Conservation (phyloP, 306 rosid species). For the Adenanthera pavonina region DNA sequence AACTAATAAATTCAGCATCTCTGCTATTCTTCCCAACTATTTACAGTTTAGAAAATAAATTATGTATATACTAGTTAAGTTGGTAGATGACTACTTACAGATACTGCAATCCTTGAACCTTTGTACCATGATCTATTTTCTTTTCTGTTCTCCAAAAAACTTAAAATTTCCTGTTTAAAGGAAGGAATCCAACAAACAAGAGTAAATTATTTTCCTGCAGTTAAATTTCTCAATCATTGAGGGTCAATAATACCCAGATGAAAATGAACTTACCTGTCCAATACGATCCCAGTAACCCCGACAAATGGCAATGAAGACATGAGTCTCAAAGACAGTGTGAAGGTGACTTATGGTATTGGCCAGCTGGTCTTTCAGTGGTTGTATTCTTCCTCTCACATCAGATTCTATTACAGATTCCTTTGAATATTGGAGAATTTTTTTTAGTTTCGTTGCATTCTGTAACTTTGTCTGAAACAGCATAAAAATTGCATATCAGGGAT, state of each 20-base stretch:
- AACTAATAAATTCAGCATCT: background rate
- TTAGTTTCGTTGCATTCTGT: conserved; percentile 83
- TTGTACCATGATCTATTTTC: conserved; percentile 96
- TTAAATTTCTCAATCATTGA: background rate
- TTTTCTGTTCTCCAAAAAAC: conserved; percentile 94
- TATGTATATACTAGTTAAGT: background rate
- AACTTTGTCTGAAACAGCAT: conserved; percentile 68
- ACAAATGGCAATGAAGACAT: conserved; percentile 80
- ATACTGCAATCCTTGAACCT: conserved; percentile 83
- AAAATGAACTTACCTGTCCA: conserved; percentile 72
- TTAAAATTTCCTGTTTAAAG: conserved; percentile 76
- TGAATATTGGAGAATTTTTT: conserved; percentile 94
- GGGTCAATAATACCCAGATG: background rate
- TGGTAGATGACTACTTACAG: conserved; percentile 63
- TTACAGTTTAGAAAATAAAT: background rate
- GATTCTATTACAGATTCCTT: conserved; percentile 86
- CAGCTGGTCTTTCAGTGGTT: conserved; percentile 82
- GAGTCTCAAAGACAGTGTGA: conserved; percentile 74
- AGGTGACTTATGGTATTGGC: conserved; percentile 72
- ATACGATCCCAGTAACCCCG: conserved; percentile 96
- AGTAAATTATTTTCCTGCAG: conserved; percentile 2
- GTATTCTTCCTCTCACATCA: conserved; percentile 81
- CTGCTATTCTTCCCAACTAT: background rate
- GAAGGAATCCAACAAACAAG: conserved; percentile 16
- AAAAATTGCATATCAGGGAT: conserved; percentile 38